phyloP scores from a whole-genome alignment of 768 basidiomycete species.

The Flagelloscypha sp. region DNA sequence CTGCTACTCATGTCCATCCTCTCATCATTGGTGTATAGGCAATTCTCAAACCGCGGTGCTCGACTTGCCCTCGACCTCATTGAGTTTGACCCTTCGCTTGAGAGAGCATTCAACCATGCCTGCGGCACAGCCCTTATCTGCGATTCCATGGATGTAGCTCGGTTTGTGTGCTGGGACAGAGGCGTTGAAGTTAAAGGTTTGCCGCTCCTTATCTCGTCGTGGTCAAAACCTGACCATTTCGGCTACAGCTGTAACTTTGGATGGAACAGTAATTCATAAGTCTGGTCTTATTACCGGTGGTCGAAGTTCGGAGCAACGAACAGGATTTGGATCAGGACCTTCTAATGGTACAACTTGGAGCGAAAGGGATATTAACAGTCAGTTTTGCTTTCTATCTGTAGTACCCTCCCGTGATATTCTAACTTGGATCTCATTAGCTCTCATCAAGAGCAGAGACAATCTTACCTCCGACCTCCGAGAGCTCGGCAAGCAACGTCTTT shows the following conservation, averaged over 20 bases:
- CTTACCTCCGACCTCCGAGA: constrained; percentile 73
- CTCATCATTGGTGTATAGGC: background rate
- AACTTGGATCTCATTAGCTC: constrained; percentile 23
- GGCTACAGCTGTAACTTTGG: constrained; percentile 82
- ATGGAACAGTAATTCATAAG: constrained; percentile 96
- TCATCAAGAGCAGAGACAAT: constrained; percentile 55
- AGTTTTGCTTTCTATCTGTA: constrained; percentile 9
- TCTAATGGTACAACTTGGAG: constrained; percentile 84
- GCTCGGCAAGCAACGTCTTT: constrained; percentile 74
- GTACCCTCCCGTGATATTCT: background rate
- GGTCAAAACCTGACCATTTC: background rate
- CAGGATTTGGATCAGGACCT: too few species aligned
- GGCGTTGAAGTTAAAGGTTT: constrained; percentile 94
- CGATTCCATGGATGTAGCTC: constrained; percentile 90
- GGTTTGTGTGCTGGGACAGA: constrained; percentile 87
- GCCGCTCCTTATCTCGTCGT: background rate
- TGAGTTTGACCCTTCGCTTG: constrained; percentile 73
- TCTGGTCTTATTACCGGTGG: constrained; percentile 97
- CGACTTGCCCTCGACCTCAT: constrained; percentile 83
- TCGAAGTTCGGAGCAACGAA: constrained; percentile 68
- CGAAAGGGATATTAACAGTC: constrained; percentile 87
- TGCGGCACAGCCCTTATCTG: constrained; percentile 94
- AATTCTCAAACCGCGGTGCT: too few species aligned
- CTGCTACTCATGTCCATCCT: too few species aligned
- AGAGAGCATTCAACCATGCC: constrained; percentile 93